These are phyloP conservation scores for Orbilia blumenaviensis DNA, from an alignment of 2,329 filamentous ascomycete genomes.

Conservation along the genomic window DNA sequence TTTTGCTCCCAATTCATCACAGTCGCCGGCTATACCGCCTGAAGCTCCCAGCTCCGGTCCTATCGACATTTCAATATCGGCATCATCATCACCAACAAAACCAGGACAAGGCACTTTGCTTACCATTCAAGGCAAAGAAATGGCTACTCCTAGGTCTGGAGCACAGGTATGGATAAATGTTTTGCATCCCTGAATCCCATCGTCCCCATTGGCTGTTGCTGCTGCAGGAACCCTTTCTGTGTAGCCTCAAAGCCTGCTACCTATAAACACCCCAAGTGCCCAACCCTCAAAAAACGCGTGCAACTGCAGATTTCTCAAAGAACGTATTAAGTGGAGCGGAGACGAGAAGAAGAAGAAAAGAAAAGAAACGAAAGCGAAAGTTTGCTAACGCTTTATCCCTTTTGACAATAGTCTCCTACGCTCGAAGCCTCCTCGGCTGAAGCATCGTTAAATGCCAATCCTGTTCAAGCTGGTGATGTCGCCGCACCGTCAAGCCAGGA, in stretches of 20 bases:
- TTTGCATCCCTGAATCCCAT: not conserved
- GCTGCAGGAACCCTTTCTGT: conserved; percentile 37
- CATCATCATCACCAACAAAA: conserved; percentile 47
- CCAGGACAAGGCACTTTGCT: conserved; percentile 49
- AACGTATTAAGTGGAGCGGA: not conserved
- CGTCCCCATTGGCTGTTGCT: conserved; percentile 4
- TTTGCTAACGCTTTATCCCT: not conserved
- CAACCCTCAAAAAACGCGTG: conserved; percentile 6
- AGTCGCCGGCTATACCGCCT: not conserved
- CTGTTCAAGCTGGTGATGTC: conserved; percentile 9
- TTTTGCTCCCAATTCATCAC: not conserved
- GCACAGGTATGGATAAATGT: conserved; percentile 37
- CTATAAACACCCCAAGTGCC: not conserved
- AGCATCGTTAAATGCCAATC: conserved; percentile 29
- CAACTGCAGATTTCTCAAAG: not conserved
- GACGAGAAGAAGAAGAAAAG: no score
- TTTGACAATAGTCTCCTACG: conserved; percentile 14
- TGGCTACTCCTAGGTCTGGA: conserved; percentile 43
- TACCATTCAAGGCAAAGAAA: conserved; percentile 52
- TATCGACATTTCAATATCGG: conserved; percentile 22
- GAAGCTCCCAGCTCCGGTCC: conserved; percentile 1
- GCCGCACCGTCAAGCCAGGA: not conserved
- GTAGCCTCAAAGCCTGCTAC: not conserved
- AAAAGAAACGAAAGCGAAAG: not conserved
- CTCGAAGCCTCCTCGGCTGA: conserved; percentile 38